Percentiles rank a stretch among this genome's conserved stretches.
Conservation (phyloP, 148 eudicot genomes). For the Diospyros lotus region DNA sequence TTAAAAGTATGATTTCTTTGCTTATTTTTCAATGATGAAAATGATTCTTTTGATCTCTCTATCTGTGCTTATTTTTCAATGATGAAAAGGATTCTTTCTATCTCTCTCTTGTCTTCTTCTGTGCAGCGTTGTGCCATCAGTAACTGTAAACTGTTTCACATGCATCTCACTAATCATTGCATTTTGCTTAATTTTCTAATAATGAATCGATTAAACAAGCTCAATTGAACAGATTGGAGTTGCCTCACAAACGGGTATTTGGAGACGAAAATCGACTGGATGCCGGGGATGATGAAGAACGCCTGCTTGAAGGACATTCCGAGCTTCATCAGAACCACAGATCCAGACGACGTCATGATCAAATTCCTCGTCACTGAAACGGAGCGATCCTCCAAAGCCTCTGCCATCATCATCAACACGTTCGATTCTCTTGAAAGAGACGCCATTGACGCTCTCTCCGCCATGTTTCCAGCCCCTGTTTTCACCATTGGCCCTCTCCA, state of each 20-base stretch:
- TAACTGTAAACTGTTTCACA: no score
- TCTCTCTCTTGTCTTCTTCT: no score
- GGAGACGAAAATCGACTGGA: constrained; percentile 40
- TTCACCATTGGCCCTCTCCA: constrained; percentile 46
- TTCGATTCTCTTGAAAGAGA: constrained; percentile 44
- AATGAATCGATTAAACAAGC: no score
- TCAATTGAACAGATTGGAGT: constrained; percentile 27
- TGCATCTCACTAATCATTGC: no score
- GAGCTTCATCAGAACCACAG: constrained; percentile 47
- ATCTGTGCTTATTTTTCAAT: no score
- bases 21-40: no score
- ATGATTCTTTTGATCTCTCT: no score
- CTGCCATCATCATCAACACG: constrained; percentile 47
- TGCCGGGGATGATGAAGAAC: constrained; percentile 29
- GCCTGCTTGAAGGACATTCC: constrained; percentile 33
- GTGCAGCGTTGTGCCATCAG: no score
- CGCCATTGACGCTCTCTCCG: constrained; percentile 24
- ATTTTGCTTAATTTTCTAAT: no score
- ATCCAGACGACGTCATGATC: constrained; percentile 40
- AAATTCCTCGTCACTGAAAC: constrained; percentile 18
- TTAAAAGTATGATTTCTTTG: no score
- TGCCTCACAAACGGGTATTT: constrained; percentile 45
- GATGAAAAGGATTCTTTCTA: no score
- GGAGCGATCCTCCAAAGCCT: constrained; percentile 22
- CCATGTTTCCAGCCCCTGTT: constrained; percentile 26